Conservation (phyloP, 164 flowering plant genomes). For the grape (Vitis vinifera) region DNA sequence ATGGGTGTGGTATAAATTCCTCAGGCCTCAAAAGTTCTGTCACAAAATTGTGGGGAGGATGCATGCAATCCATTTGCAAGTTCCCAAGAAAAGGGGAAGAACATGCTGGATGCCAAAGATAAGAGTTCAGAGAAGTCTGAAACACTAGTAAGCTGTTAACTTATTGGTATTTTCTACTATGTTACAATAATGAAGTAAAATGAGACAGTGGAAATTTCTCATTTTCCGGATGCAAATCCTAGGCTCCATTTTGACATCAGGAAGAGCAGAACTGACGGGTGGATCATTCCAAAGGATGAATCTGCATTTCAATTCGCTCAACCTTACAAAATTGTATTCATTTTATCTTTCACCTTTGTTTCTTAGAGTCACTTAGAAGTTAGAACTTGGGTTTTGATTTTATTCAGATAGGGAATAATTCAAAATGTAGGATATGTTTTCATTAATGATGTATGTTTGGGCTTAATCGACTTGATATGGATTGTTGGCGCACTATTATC, state of each 20-base stretch:
- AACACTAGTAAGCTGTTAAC: slow-evolving; percentile 28
- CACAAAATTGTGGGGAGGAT: slow-evolving; percentile 35
- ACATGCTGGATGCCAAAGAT: slow-evolving; percentile 19
- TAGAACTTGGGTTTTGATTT: background rate
- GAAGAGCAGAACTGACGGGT: slow-evolving; percentile 17
- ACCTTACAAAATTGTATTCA: slow-evolving; percentile 39
- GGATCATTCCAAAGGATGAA: slow-evolving; percentile 23
- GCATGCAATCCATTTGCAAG: slow-evolving; percentile 10
- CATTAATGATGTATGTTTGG: no score
- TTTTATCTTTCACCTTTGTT: background rate
- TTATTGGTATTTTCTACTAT: background rate
- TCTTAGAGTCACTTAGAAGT: background rate
- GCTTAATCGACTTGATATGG: no score
- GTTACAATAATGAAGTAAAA: background rate
- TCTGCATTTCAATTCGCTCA: slow-evolving; percentile 24
- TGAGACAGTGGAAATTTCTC: background rate
- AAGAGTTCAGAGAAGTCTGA: slow-evolving; percentile 23
- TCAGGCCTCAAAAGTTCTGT: slow-evolving; percentile 64
- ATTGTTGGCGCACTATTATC: no score
- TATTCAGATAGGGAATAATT: background rate
- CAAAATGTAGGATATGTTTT: background rate
- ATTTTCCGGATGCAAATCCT: slow-evolving; percentile 18
- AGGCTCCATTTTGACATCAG: slow-evolving; percentile 13
- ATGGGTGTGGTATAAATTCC: background rate
- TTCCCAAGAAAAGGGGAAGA: slow-evolving; percentile 20